Conservation (phyloP, 148 eudicot genomes). For the Rhododendron griersonianum region DNA sequence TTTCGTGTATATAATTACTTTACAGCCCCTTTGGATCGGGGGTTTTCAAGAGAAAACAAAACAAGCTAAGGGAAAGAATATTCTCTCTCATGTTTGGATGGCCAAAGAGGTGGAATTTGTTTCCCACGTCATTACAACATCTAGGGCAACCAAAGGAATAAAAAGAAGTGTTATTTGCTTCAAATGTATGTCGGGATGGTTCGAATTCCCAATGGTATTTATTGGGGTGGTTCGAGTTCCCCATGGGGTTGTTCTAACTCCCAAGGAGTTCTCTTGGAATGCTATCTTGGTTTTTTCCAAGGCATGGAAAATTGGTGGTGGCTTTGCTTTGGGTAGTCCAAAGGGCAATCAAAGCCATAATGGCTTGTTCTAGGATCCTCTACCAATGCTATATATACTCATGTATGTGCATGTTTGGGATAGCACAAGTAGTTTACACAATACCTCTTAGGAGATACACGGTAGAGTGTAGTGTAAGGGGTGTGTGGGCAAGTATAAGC, state of each 20-base stretch:
- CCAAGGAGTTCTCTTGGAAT: not conserved
- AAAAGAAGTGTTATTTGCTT: not conserved
- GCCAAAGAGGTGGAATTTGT: not conserved
- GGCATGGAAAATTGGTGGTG: not conserved
- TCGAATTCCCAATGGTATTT: not conserved
- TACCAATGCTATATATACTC: not conserved
- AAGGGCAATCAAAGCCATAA: not conserved
- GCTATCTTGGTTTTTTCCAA: not conserved
- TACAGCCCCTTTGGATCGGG: not conserved
- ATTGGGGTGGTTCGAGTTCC: not conserved
- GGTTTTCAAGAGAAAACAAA: not conserved
- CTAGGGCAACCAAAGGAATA: not conserved
- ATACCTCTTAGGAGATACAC: not conserved
- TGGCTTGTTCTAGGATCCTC: not conserved
- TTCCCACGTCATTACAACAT: not conserved
- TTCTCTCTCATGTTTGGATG: not conserved
- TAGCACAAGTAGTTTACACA: not conserved
- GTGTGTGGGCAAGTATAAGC: not conserved
- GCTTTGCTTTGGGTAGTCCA: not conserved
- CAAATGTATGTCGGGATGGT: not conserved
- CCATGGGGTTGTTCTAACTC: not conserved
- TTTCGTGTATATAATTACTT: not conserved
- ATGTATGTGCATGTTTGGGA: not conserved
- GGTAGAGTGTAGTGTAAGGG: not conserved
- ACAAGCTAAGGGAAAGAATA: not conserved